Evolutionary conservation across 306 rosid species (phyloP).

Genomic region (Cucumis hystrix): DNA sequence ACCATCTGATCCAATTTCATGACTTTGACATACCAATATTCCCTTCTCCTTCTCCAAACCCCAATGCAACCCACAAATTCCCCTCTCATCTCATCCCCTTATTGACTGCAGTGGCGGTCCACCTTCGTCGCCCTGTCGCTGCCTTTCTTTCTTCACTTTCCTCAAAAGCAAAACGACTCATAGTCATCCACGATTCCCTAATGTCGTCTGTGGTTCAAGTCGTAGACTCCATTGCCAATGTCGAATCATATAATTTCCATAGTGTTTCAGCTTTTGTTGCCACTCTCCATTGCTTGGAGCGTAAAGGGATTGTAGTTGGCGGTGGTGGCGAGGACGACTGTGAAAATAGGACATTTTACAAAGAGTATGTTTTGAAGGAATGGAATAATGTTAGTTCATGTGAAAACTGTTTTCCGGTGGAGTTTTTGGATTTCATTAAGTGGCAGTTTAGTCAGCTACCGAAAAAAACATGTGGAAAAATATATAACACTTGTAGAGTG

Average conservation of each 20-base stretch:
- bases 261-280: constrained; percentile 43
- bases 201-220: constrained; percentile 49
- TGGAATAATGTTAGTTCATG: constrained; percentile 3
- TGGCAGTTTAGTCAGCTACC: constrained; percentile 20
- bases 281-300: constrained; percentile 24
- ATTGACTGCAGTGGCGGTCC: constrained; percentile 20
- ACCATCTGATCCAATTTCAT: constrained; percentile 29
- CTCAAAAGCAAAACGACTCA: constrained; percentile 15
- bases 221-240: constrained; percentile 16
- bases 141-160: constrained; percentile 29
- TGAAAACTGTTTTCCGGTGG: constrained; percentile 31
- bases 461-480: constrained; percentile 17
- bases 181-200: constrained; percentile 49
- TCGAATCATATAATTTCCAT: constrained; percentile 44
- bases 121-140: constrained; percentile 26
- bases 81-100: constrained; percentile 60
- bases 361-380: constrained; percentile 7
- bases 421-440: constrained; percentile 22
- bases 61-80: constrained; percentile 22
- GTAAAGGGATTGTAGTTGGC: not conserved
- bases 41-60: constrained; percentile 36
- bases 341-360: not conserved
- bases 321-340: not conserved
- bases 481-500: constrained; percentile 35
- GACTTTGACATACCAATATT: constrained; percentile 31